Percentiles rank a stretch among this genome's conserved stretches.
Conservation (phyloP, 208 protist genomes). For the Novymonas esmeraldas region DNA sequence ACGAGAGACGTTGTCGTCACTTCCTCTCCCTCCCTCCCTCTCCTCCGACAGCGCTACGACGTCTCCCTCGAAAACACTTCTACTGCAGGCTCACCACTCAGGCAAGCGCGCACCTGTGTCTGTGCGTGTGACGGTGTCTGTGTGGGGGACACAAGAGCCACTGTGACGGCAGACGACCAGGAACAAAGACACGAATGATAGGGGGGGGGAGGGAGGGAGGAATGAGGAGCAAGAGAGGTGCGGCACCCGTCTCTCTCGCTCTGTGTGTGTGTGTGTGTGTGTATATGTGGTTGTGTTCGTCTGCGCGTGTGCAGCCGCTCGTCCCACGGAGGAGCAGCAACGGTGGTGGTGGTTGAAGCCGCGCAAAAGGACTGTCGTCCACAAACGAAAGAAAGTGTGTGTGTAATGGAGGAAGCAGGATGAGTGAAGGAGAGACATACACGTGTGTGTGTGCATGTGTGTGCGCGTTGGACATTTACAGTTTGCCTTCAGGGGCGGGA, state of each 20-base stretch:
- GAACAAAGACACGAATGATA: conserved; percentile 9
- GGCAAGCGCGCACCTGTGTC: background rate
- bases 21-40: too few species aligned
- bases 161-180: background rate
- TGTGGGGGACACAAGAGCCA: too few species aligned
- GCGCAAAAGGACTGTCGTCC: too few species aligned
- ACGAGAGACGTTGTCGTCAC: too few species aligned
- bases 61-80: too few species aligned
- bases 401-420: background rate
- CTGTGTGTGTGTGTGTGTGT: background rate
- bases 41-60: too few species aligned
- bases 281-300: conserved; percentile 12
- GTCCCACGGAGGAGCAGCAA: background rate
- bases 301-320: too few species aligned
- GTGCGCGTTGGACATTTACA: too few species aligned
- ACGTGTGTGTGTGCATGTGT: too few species aligned
- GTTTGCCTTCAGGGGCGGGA: too few species aligned
- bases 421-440: background rate
- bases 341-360: too few species aligned
- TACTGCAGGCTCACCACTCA: too few species aligned
- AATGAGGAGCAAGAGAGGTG: conserved; percentile 12
- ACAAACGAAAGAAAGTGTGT: background rate
- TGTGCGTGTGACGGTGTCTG: background rate
- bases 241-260: background rate
- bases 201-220: conserved; percentile 4